phyloP scores from a whole-genome alignment of 108 stramenopile genomes.

The Cyclotella baltica region DNA sequence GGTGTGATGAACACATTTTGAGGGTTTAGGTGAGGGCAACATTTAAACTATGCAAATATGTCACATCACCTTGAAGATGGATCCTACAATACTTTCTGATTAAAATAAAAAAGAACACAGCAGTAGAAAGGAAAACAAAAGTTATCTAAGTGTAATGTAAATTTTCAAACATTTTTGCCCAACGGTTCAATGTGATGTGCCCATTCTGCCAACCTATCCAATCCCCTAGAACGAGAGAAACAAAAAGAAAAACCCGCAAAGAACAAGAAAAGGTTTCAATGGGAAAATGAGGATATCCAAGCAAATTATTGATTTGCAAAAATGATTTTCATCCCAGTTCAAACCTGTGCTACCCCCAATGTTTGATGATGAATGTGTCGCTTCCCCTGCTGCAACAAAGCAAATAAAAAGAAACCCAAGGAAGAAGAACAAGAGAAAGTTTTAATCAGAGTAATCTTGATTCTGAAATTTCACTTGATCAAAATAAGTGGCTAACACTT shows the following conservation, averaged over 20 bases:
- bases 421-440: neutral
- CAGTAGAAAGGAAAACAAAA: too few relatives aligned
- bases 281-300: neutral
- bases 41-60: too few relatives aligned
- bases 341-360: neutral
- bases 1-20: too few relatives aligned
- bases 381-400: neutral
- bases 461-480: slow-evolving; percentile 79
- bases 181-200: too few relatives aligned
- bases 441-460: slow-evolving; percentile 42
- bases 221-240: neutral
- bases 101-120: too few relatives aligned
- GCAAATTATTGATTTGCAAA: neutral
- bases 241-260: neutral
- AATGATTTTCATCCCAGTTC: neutral
- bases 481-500: slow-evolving; percentile 75
- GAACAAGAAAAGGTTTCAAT: slow-evolving; percentile 1
- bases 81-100: too few relatives aligned
- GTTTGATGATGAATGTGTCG: neutral
- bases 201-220: too few relatives aligned
- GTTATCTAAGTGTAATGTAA: too few relatives aligned
- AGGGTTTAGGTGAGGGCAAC: too few relatives aligned
- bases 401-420: slow-evolving; percentile 17
- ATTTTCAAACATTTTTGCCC: too few relatives aligned
- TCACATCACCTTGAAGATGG: too few relatives aligned